These are phyloP conservation scores for Magnolia sinica DNA, from an alignment of 164 flowering plant species.

Conservation along the genomic window DNA sequence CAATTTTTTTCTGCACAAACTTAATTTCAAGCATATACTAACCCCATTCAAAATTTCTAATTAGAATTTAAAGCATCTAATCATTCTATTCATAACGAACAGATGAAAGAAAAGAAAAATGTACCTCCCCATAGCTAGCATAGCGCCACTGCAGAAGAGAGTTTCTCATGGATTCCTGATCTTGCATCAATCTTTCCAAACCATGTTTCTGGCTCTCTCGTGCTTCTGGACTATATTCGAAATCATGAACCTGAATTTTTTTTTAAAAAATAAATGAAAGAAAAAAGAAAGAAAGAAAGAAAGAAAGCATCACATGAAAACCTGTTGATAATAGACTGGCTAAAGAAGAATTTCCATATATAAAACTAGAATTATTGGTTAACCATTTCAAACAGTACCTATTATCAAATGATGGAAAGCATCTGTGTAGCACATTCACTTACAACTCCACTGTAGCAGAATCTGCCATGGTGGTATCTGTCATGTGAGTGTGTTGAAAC, in stretches of 20 bases:
- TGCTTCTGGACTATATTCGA: conserved; percentile 84
- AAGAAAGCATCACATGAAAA: too few relatives aligned
- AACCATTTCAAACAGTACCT: conserved; percentile 41
- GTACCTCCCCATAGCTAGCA: conserved; percentile 94
- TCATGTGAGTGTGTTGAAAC: too few relatives aligned
- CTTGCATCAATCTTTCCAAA: conserved; percentile 67
- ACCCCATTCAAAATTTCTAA: too few relatives aligned
- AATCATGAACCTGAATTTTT: conserved; percentile 74
- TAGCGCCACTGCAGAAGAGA: conserved; percentile 95
- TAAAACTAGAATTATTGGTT: background rate
- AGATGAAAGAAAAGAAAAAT: background rate
- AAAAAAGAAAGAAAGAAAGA: too few relatives aligned
- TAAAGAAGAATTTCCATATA: too few relatives aligned
- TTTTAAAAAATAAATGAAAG: too few relatives aligned
- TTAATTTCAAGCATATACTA: too few relatives aligned
- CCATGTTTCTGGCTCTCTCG: conserved; percentile 75
- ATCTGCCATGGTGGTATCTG: conserved; percentile 93
- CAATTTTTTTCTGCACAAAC: too few relatives aligned
- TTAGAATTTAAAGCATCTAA: too few relatives aligned
- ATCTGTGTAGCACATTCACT: too few relatives aligned
- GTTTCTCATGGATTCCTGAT: conserved; percentile 77
- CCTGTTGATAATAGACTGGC: too few relatives aligned
- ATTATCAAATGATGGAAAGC: conserved; percentile 90
- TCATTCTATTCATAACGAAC: too few relatives aligned
- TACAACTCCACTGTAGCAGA: conserved; percentile 80